A percentile compares a stretch with the other conserved stretches of the same genome.
Conservation (phyloP, 116 monocot genomes). For the Zostera marina region DNA sequence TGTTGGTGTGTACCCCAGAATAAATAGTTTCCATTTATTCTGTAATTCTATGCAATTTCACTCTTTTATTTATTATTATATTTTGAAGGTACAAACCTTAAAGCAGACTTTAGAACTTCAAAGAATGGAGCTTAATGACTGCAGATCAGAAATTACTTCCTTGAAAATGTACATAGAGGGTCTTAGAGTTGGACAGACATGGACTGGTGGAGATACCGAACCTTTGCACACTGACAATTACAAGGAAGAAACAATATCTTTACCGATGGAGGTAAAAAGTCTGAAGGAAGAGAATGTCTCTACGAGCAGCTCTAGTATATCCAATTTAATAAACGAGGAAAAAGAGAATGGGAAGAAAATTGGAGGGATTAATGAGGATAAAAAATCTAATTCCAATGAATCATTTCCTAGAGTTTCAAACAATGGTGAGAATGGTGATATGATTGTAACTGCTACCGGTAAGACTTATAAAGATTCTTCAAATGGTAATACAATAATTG, state of each 20-base stretch:
- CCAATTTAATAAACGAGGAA: conserved; percentile 19
- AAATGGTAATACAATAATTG: conserved; percentile 22
- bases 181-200: conserved; percentile 27
- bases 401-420: conserved; percentile 9
- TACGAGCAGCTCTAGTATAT: conserved; percentile 7
- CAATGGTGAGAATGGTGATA: conserved; percentile 10
- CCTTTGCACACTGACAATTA: conserved; percentile 14
- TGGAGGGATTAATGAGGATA: conserved; percentile 28
- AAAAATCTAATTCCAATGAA: conserved; percentile 7
- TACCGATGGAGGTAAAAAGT: conserved; percentile 22
- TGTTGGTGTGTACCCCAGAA: conserved; percentile 27
- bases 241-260: conserved; percentile 15
- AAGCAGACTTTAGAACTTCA: conserved; percentile 70
- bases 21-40: background rate
- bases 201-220: conserved; percentile 24
- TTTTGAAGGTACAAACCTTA: conserved; percentile 64
- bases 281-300: conserved; percentile 10
- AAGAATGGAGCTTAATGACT: conserved; percentile 84
- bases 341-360: conserved; percentile 20
- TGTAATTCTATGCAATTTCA: background rate
- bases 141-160: conserved; percentile 91
- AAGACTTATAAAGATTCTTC: conserved; percentile 13
- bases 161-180: conserved; percentile 97
- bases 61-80: background rate
- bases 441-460: conserved; percentile 1